Evolutionary conservation across 352 stramenopile genomes (phyloP).

Genomic region (Phytophthora pluvialis): DNA sequence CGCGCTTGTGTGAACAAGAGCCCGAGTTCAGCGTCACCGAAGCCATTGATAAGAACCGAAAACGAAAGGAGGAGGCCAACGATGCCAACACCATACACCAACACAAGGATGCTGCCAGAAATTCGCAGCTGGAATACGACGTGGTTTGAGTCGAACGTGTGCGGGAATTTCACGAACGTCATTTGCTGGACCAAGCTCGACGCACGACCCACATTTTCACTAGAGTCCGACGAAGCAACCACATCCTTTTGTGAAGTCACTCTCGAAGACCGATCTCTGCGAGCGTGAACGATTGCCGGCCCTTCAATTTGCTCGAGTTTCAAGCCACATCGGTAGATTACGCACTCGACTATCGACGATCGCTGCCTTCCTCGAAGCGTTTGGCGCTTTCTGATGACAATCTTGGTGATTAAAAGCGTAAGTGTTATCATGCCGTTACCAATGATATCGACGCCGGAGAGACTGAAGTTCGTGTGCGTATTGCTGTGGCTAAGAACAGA

Average conservation of each 20-base stretch:
- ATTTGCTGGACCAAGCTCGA: constrained; percentile 23
- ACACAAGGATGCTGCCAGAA: neutral
- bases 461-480: constrained; percentile 8
- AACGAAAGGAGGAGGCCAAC: constrained; percentile 17
- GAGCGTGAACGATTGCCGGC: neutral
- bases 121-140: constrained; percentile 12
- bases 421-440: constrained; percentile 36
- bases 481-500: constrained; percentile 26
- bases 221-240: neutral
- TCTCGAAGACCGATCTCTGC: neutral
- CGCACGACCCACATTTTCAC: neutral
- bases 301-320: constrained; percentile 21
- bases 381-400: constrained; percentile 29
- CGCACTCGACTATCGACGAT: constrained; percentile 24
- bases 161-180: constrained; percentile 21
- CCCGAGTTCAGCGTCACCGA: neutral
- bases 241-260: neutral
- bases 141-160: constrained; percentile 17
- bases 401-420: constrained; percentile 26
- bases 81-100: constrained; percentile 13
- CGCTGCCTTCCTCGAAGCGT: neutral
- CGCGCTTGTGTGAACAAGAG: neutral
- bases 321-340: constrained; percentile 23
- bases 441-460: constrained; percentile 28
- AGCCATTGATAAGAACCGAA: constrained; percentile 3